Evolutionary conservation across 2,329 filamentous ascomycete genomes (phyloP).

Genomic region (Colletotrichum costaricense): DNA sequence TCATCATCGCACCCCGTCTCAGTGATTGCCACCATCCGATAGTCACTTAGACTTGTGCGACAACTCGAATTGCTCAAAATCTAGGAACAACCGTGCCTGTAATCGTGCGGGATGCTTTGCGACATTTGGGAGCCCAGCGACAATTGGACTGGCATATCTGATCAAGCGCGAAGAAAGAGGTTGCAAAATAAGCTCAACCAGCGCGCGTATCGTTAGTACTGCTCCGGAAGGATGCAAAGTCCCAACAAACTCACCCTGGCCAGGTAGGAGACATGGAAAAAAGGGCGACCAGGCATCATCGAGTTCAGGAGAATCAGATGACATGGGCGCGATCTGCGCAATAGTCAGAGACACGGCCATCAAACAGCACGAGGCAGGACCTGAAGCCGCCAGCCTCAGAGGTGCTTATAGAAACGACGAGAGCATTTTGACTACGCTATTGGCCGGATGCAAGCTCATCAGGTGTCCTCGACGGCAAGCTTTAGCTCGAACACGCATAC

Average conservation of each 20-base stretch:
- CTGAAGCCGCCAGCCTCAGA: not conserved
- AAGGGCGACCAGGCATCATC: not conserved
- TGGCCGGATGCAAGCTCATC: not conserved
- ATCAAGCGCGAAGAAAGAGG: conserved; percentile 4
- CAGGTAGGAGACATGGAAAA: not conserved
- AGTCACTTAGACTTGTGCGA: too few species aligned
- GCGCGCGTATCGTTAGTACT: conserved; percentile 11
- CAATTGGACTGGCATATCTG: conserved; percentile 6
- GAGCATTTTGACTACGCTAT: not conserved
- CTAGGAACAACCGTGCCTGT: too few species aligned
- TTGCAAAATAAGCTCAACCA: conserved; percentile 27
- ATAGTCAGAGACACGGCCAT: not conserved
- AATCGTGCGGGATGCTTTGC: not conserved
- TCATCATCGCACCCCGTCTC: too few species aligned
- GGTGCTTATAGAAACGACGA: not conserved
- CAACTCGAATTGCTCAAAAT: too few species aligned
- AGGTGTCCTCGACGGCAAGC: not conserved
- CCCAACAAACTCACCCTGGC: not conserved
- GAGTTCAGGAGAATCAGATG: too few species aligned
- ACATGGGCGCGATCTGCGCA: too few species aligned
- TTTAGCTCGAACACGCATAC: not conserved
- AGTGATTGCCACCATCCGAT: too few species aligned
- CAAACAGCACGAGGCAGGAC: not conserved
- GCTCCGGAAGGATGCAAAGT: not conserved
- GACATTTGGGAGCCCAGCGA: not conserved